Evolutionary conservation across 2,329 filamentous ascomycete species (phyloP).

Genomic region (Fusarium dimerum): DNA sequence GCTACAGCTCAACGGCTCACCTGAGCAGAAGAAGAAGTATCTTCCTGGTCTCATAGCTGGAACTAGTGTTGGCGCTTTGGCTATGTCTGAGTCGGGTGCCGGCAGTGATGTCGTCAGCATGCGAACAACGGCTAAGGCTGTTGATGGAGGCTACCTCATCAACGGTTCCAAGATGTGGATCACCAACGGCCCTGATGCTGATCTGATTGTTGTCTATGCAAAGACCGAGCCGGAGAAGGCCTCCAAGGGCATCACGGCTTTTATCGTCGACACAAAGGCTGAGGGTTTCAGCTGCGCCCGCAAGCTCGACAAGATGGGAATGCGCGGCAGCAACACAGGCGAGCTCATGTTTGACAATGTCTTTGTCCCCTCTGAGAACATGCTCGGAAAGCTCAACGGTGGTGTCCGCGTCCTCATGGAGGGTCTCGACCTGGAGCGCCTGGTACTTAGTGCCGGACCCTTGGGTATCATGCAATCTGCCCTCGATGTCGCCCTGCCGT

Average conservation of each 20-base stretch:
- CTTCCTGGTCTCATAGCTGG: slow-evolving; percentile 82
- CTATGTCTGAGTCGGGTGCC: slow-evolving; percentile 91
- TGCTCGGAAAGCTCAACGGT: slow-evolving; percentile 77
- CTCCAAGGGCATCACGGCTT: slow-evolving; percentile 92
- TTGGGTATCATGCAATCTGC: slow-evolving; percentile 93
- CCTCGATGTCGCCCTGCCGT: slow-evolving; percentile 84
- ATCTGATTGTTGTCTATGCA: slow-evolving; percentile 92
- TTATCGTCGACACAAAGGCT: slow-evolving; percentile 74
- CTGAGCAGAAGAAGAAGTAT: slow-evolving; percentile 77
- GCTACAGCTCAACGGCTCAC: slow-evolving; percentile 81
- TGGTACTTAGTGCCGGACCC: slow-evolving; percentile 88
- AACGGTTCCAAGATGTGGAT: slow-evolving; percentile 99
- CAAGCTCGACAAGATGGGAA: slow-evolving; percentile 97
- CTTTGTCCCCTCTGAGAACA: slow-evolving; percentile 80
- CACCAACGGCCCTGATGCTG: slow-evolving; percentile 95
- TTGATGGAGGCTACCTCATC: slow-evolving; percentile 82
- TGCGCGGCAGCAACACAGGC: slow-evolving; percentile 95
- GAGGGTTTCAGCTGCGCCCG: slow-evolving; percentile 82
- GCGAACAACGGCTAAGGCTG: slow-evolving; percentile 79
- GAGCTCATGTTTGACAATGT: slow-evolving; percentile 90
- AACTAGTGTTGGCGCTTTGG: slow-evolving; percentile 79
- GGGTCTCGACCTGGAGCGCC: slow-evolving; percentile 87
- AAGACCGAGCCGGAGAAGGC: slow-evolving; percentile 82
- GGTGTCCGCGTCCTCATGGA: slow-evolving; percentile 95
- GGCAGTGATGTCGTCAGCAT: slow-evolving; percentile 95